These are phyloP conservation scores for Psilocybe tampanensis DNA, from an alignment of 768 basidiomycete genomes.

Conservation along the genomic window DNA sequence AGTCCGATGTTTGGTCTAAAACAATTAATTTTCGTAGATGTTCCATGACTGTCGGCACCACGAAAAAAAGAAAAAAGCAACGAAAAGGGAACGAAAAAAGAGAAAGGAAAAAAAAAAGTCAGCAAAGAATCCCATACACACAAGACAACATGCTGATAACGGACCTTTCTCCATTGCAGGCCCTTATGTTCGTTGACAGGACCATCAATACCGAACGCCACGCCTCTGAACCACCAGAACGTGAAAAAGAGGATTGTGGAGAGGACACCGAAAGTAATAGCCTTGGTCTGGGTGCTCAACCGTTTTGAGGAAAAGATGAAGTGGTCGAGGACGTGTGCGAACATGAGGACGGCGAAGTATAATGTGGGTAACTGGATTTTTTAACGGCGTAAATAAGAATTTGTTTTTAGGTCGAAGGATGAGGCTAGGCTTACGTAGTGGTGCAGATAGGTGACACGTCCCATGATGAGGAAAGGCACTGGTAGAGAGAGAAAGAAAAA, in stretches of 20 bases:
- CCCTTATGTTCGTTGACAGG: conserved; percentile 82
- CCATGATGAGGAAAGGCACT: conserved; percentile 99
- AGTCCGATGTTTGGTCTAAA: not conserved
- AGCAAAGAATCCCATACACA: too few species aligned
- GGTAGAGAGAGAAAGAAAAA: not conserved
- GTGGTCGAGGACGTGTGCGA: conserved; percentile 89
- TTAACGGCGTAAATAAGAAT: not conserved
- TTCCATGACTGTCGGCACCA: conserved; percentile 30
- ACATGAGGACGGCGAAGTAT: conserved; percentile 95
- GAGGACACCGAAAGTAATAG: conserved; percentile 67
- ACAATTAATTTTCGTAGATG: conserved; percentile 26
- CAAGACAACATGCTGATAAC: too few species aligned
- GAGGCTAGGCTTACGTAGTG: conserved; percentile 73
- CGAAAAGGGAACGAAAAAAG: not conserved
- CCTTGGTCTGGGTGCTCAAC: conserved; percentile 64
- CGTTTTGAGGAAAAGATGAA: conserved; percentile 82
- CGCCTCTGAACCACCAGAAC: conserved; percentile 94
- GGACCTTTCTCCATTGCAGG: conserved; percentile 71
- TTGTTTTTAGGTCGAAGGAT: not conserved
- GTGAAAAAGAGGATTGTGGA: conserved; percentile 63
- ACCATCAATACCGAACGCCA: conserved; percentile 93
- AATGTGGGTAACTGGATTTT: conserved; percentile 79
- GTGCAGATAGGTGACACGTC: conserved; percentile 93
- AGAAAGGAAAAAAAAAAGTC: too few species aligned
- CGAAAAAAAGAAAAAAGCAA: not conserved